Base-by-base conservation (phyloP, 2,329 filamentous ascomycete genomes). In the Aspergillus nomiae region DNA sequence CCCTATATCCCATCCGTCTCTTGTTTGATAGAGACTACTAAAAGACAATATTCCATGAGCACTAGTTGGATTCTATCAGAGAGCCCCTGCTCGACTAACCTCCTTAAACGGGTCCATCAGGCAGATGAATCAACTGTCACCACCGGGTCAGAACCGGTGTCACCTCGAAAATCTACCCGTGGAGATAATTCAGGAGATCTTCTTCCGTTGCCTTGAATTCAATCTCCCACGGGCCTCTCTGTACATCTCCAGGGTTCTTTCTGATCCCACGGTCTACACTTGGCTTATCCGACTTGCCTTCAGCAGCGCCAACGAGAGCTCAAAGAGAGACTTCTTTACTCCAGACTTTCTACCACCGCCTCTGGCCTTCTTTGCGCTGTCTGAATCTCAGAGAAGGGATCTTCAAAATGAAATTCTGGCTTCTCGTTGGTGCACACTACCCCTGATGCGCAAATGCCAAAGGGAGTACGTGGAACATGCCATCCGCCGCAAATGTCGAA, bases 121-220 rank as follows among this genome's bases (percentile, higher is more conserved):
- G 26, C 67, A 62, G 66, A 72, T 72, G 69, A 45, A 62, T 43
- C 43, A 59, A 43, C 51, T 60, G 34, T 45, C 56, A 21, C 43
- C 60, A 24, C 59, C 63, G 46, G 61, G 41, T 48, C 58, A 55
- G 19, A 46, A 45, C 32, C 63, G 64, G 45, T 77, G 77, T 34
- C 62, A 62, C 21, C 71, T 85, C 26, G 82, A 85, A 67, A 60
- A 63, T 16, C 74, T 85, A 1, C 83, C 83, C 0, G 67, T 76
- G 16, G 83, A 85, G 69, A 73, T 85, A 28, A 68, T 85, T 7
- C 80, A 86, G 64, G 75, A 77, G 51, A 85, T 86, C 58, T 86
- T 86, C 68, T 76, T 83, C n/a, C 68, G 77, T 34, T 77, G 78
- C 26, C 73, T 82, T n/a, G 82, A 84, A 67, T 68, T 84, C 65